Evolutionary conservation across 2,329 filamentous ascomycete genomes (phyloP).

Genomic region (Talaromyces marneffei): DNA sequence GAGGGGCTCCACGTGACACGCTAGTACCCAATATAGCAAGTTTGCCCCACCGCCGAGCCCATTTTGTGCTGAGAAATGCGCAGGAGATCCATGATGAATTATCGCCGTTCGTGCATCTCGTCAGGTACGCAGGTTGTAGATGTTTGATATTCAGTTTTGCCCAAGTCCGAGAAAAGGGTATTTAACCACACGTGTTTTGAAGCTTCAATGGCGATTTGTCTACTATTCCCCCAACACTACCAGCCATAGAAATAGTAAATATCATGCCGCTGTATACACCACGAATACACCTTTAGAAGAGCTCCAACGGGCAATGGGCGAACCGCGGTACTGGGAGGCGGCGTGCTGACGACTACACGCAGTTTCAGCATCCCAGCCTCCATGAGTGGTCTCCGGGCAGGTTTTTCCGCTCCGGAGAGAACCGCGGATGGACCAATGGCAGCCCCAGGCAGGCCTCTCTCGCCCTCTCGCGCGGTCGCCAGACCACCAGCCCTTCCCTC

Average conservation of each 20-base stretch:
- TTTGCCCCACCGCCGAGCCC: conserved; percentile 12
- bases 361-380: conserved; percentile 2
- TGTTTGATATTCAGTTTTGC: not conserved
- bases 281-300: not conserved
- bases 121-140: not conserved
- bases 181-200: not conserved
- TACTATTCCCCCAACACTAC: not conserved
- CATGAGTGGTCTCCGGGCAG: conserved; percentile 2
- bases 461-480: not conserved
- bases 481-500: conserved; percentile 1
- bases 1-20: conserved; percentile 22
- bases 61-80: conserved; percentile 25
- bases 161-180: not conserved
- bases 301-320: not conserved
- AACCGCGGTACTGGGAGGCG: not conserved
- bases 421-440: conserved; percentile 10
- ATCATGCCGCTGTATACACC: not conserved
- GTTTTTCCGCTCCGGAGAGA: conserved; percentile 14
- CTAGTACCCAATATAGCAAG: conserved; percentile 17
- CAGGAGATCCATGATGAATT: not conserved
- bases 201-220: not conserved
- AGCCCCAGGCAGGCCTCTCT: conserved; percentile 6
- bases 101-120: not conserved
- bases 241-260: not conserved
- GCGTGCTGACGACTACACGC: conserved; percentile 14